Base-by-base conservation (phyloP, 495 filamentous ascomycete genomes). In the Copromyces sp. region DNA sequence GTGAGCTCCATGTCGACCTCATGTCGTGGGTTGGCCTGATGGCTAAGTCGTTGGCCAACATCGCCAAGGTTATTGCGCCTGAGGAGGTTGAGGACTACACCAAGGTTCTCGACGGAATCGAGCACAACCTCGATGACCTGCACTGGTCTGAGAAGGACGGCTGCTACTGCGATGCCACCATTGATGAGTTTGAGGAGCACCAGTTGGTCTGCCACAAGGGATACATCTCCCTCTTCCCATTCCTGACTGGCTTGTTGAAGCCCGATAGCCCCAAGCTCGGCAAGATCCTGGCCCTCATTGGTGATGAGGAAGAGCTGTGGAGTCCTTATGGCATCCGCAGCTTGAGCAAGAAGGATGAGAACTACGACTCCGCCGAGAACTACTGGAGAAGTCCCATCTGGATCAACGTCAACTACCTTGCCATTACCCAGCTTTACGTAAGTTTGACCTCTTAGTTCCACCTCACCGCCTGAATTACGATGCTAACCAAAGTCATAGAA, bases 21-120 rank as follows among this genome's bases (percentile, higher is more conserved):
- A 91, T 98, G 75, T 94, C 92, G 68, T 99, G 95, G 95, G 91
- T 99, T 86, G 96, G 95, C 44, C 89, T 97, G 87, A 96, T 97
- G 93, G 91, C 93, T 39, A 87, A 90, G 70, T 89, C 90, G 37
- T 86, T 99, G 68, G 87, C 88, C 72, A 91, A 92, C 75, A 91
- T 98, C 77, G 94, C 93, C 4, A 82, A 86, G 14, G 86, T 86
- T 9, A 85, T 98, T 41, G 89, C 86, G 68, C 82, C 82, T 12
- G 93, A 95, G 39, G 95, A 99, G 76, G 90, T 85, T 1, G 85
- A 88, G 42, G 86, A 91, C 73, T 92, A 93, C 76, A 83, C 84
- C n/a, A 88, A 86, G 69, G 90, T 91, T 70, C 89, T 94, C 74
- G 89, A 86, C 24, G 94, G 91, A 44, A 95, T 99, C 77, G 84